These are phyloP conservation scores for Ziziphus jujuba DNA, from an alignment of 306 rosid species.

Conservation along the genomic window DNA sequence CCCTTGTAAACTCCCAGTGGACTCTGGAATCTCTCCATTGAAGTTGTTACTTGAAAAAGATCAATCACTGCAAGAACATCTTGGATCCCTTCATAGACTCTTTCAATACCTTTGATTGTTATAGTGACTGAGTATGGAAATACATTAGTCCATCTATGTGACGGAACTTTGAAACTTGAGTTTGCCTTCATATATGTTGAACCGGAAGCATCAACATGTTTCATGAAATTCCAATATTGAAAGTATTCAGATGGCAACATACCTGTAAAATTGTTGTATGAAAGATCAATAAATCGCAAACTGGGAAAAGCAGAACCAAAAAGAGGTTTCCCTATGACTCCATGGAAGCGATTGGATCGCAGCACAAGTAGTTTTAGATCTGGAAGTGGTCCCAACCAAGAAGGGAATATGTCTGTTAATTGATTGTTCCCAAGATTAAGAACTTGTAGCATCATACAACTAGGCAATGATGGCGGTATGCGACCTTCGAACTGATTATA, in stretches of 20 bases:
- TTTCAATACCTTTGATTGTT: constrained; percentile 1
- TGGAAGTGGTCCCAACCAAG: constrained; percentile 38
- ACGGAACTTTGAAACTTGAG: background rate
- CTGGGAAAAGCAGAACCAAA: background rate
- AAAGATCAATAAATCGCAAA: constrained; percentile 22
- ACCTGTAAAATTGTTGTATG: constrained; percentile 16
- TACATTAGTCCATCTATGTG: no score
- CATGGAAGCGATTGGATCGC: constrained; percentile 19
- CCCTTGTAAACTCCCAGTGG: constrained; percentile 5
- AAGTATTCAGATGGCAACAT: no score
- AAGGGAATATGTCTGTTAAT: constrained; percentile 34
- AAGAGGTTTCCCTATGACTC: constrained; percentile 8
- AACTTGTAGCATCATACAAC: constrained; percentile 4
- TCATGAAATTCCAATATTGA: constrained; percentile 24
- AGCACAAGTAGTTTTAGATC: constrained; percentile 9
- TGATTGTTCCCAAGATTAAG: constrained; percentile 13
- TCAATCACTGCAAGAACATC: background rate
- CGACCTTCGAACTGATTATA: constrained; percentile 13
- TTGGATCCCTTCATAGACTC: background rate
- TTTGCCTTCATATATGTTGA: background rate
- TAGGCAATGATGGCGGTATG: constrained; percentile 21
- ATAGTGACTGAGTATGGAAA: background rate
- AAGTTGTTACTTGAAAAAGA: constrained; percentile 12
- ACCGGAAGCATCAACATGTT: background rate
- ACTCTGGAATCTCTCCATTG: constrained; percentile 4